phyloP scores from a whole-genome alignment of 352 stramenopile genomes.

The Phytophthora cactorum region DNA sequence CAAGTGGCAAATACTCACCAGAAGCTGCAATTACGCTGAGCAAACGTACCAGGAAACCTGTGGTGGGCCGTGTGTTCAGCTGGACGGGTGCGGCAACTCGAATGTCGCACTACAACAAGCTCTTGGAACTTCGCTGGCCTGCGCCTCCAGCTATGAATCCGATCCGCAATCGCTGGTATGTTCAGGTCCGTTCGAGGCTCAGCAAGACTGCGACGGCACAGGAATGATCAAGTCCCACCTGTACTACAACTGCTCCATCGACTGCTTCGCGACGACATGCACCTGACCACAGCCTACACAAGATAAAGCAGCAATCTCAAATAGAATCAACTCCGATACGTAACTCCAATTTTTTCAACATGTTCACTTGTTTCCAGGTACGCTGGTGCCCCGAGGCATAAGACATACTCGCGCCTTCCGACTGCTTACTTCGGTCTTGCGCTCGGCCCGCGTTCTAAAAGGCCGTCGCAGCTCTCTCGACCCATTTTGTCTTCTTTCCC shows the following conservation, averaged over 20 bases:
- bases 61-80: conserved; percentile 39
- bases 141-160: conserved; percentile 46
- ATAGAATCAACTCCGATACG: conserved; percentile 12
- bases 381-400: conserved; percentile 32
- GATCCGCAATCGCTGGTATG: conserved; percentile 57
- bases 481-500: conserved; percentile 29
- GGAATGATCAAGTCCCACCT: conserved; percentile 43
- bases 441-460: conserved; percentile 43
- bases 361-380: conserved; percentile 49
- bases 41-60: conserved; percentile 56
- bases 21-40: conserved; percentile 59
- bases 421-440: conserved; percentile 35
- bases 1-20: conserved; percentile 70
- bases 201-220: conserved; percentile 53
- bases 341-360: conserved; percentile 45
- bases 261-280: conserved; percentile 60
- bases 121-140: conserved; percentile 37
- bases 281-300: conserved; percentile 32
- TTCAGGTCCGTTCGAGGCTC: conserved; percentile 54
- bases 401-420: conserved; percentile 30
- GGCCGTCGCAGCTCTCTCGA: conserved; percentile 28
- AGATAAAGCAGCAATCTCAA: conserved; percentile 3
- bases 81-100: conserved; percentile 57
- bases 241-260: conserved; percentile 70
- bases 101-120: conserved; percentile 52